Evolutionary conservation across 1,284 basidiomycete species (phyloP).

Genomic region (Cryptococcus deneoformans): DNA sequence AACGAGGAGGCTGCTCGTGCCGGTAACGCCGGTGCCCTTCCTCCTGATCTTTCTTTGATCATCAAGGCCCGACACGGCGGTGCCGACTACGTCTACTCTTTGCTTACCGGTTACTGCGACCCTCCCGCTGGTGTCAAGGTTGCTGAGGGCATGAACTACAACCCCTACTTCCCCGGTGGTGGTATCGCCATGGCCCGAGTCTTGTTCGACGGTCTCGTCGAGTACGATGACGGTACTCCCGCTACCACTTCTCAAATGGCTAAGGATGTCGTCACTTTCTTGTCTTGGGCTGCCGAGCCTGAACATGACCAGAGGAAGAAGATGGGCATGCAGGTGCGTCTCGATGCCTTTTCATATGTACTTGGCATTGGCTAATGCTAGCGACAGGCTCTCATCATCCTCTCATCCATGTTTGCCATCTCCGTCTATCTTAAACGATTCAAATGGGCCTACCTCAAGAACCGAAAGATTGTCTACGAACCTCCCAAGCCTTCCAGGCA

Average conservation of each 20-base stretch:
- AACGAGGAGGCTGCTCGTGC: slow-evolving; percentile 98
- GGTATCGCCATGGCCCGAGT: slow-evolving; percentile 99
- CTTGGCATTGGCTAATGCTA: not conserved
- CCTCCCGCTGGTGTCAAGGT: slow-evolving; percentile 95
- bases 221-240: slow-evolving; percentile 93
- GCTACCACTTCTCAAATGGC: slow-evolving; percentile 99
- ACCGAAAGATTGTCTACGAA: slow-evolving; percentile 73
- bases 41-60: slow-evolving; percentile 96
- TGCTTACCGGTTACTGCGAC: slow-evolving; percentile 96
- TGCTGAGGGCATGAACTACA: slow-evolving; percentile 97
- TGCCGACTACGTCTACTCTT: slow-evolving; percentile 94
- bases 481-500: slow-evolving; percentile 30
- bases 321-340: slow-evolving; percentile 65
- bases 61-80: slow-evolving; percentile 98
- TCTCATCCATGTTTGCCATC: slow-evolving; percentile 76
- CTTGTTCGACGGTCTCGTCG: slow-evolving; percentile 91
- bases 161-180: slow-evolving; percentile 95
- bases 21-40: slow-evolving; percentile 83
- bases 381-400: slow-evolving; percentile 78
- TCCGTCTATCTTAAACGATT: slow-evolving; percentile 89
- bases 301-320: slow-evolving; percentile 98
- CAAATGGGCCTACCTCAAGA: slow-evolving; percentile 92
- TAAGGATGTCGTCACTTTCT: slow-evolving; percentile 95
- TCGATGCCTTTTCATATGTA: not conserved
- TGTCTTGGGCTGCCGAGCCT: slow-evolving; percentile 93